Percentiles rank a stretch among this genome's conserved stretches.
These are phyloP conservation scores for Canna indica DNA, from an alignment of 176 grass and related monocot species.

Conservation along the genomic window DNA sequence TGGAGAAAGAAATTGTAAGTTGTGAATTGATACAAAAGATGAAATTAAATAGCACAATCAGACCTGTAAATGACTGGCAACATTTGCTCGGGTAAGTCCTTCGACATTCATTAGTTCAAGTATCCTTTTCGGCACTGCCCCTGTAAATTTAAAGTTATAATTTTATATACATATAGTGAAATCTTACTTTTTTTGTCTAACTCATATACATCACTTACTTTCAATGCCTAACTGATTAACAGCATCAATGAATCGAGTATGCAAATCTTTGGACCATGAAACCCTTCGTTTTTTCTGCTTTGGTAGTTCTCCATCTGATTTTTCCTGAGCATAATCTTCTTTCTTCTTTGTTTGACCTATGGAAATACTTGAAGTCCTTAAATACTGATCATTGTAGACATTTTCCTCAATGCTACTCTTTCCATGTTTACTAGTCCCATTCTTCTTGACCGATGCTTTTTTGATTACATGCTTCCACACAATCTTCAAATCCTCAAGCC, in stretches of 20 bases:
- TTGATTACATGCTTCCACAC: slow-evolving; percentile 15
- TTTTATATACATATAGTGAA: no score
- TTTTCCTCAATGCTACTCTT: not conserved
- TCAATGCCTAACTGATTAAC: not conserved
- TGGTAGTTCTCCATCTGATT: not conserved
- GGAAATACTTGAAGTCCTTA: not conserved
- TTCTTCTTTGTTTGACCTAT: not conserved
- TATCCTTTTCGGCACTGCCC: slow-evolving; percentile 5
- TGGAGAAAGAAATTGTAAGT: not conserved
- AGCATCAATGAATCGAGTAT: not conserved
- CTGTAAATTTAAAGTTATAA: slow-evolving; percentile 6
- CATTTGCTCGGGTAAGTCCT: slow-evolving; percentile 3
- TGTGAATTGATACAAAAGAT: not conserved
- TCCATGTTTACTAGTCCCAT: not conserved
- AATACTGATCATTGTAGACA: not conserved
- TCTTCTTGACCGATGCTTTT: not conserved
- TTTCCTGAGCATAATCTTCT: not conserved
- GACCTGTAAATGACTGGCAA: slow-evolving; percentile 16
- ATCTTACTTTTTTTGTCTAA: not conserved
- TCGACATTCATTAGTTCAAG: slow-evolving; percentile 4
- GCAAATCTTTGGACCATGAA: not conserved
- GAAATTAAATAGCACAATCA: not conserved
- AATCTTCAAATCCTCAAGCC: slow-evolving; percentile 7
- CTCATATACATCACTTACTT: slow-evolving; percentile 6
- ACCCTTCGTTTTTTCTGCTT: not conserved